These are phyloP conservation scores for Perkinsus marinus DNA, from an alignment of 169 alveolate genomes.

Conservation along the genomic window DNA sequence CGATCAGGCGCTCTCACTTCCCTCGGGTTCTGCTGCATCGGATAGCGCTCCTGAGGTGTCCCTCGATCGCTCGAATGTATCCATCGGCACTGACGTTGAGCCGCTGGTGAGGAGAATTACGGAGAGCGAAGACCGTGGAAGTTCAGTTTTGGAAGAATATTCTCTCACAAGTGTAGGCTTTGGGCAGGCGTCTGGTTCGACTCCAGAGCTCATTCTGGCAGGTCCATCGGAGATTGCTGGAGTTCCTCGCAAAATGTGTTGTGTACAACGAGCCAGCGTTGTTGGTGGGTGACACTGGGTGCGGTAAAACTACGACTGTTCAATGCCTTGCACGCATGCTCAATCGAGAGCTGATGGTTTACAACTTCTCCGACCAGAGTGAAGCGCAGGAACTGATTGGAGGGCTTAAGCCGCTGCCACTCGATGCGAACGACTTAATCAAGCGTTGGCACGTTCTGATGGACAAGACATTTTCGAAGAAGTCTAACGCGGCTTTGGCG, in stretches of 20 bases:
- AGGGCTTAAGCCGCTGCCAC: conserved; percentile 44
- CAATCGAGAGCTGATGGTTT: conserved; percentile 70
- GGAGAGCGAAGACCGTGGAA: background rate
- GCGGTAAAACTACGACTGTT: conserved; percentile 92
- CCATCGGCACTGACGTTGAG: background rate
- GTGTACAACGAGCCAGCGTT: conserved; percentile 81
- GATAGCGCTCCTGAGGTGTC: background rate
- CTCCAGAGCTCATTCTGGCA: background rate
- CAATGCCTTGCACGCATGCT: conserved; percentile 71
- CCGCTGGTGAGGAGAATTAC: background rate
- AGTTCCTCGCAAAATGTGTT: conserved; percentile 76
- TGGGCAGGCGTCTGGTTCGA: background rate
- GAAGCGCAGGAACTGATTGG: conserved; percentile 80
- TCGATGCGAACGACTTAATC: background rate
- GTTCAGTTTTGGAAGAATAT: background rate
- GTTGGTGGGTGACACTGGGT: conserved; percentile 98
- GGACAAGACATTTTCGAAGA: background rate
- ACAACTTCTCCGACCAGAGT: conserved; percentile 77
- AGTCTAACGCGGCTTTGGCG: background rate
- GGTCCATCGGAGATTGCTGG: conserved; percentile 40
- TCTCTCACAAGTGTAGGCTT: background rate
- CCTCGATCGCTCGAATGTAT: background rate
- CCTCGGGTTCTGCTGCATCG: background rate
- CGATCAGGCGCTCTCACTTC: background rate
- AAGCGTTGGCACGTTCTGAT: conserved; percentile 3